These are phyloP conservation scores for Cylindrodendrum hubeiense DNA, from an alignment of 2,329 filamentous ascomycete genomes.

Conservation along the genomic window DNA sequence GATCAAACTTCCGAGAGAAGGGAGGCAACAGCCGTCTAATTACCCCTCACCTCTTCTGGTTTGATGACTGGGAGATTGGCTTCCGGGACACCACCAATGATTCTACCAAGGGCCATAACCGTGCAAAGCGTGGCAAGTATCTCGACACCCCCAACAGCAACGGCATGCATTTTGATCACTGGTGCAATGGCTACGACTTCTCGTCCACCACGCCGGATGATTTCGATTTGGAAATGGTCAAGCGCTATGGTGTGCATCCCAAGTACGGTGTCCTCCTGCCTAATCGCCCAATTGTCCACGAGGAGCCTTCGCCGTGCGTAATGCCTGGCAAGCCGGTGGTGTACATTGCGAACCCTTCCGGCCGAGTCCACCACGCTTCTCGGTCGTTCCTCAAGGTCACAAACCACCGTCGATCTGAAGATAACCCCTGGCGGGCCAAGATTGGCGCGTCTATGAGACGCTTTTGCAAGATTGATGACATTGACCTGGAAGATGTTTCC, in stretches of 20 bases:
- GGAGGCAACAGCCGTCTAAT: conserved; percentile 67
- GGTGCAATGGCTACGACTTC: conserved; percentile 65
- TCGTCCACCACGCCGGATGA: conserved; percentile 61
- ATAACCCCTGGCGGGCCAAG: conserved; percentile 50
- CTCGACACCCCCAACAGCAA: conserved; percentile 66
- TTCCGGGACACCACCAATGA: conserved; percentile 71
- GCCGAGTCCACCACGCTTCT: conserved; percentile 62
- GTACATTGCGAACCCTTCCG: conserved; percentile 60
- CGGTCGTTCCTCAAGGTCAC: conserved; percentile 54
- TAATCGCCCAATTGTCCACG: conserved; percentile 59
- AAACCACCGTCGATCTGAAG: conserved; percentile 50
- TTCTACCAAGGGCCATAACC: conserved; percentile 64
- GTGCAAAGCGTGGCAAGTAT: conserved; percentile 65
- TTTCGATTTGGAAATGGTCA: conserved; percentile 63
- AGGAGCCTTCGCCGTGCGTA: conserved; percentile 54
- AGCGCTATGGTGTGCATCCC: conserved; percentile 65
- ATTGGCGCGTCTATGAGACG: conserved; percentile 50
- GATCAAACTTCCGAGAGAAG: conserved; percentile 56
- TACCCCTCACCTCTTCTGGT: conserved; percentile 60
- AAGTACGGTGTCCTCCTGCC: conserved; percentile 65
- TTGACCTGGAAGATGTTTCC: conserved; percentile 50
- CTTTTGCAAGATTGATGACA: conserved; percentile 52
- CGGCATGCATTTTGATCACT: conserved; percentile 67
- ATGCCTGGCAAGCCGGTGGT: conserved; percentile 63
- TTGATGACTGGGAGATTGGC: conserved; percentile 67